Base-by-base conservation (phyloP, 1,284 basidiomycete species). In the Cryptococcus sp. region DNA sequence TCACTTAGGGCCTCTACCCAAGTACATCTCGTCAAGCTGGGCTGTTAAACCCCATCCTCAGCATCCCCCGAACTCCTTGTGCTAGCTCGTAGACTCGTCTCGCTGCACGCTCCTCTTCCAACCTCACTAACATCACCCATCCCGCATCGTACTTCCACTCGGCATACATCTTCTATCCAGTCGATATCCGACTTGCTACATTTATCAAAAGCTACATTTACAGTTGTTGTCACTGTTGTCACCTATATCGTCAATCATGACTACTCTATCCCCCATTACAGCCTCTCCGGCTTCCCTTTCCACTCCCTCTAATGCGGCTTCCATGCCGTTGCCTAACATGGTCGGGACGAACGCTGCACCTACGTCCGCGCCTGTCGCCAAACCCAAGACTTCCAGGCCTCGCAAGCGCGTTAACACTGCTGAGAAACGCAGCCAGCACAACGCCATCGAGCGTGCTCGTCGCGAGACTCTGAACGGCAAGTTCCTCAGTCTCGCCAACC, bases 391-490 rank as follows among this genome's bases (percentile, higher is more conserved):
- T 47, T 78, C 86, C 87, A 73, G 87, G 83, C 78, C 84, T 85
- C 67, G 78, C 50, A 79, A 79, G 67, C 86, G 91, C 41, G 91
- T 91, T 60, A 93, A 93, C 80, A 95, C 92, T 47, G 93, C 93
- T 61, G 93, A 95, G 78, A 89, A 92, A 76, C 84, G 93, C 50
- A 91, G 91, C 6, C 92, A 90, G 41, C 93, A 96, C 81, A 97
- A 97, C 73, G 93, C 93, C 35, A 91, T 95, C 59, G 93, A 96
- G 81, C 84, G 93, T 58, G 89, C 90, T 70, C 85, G 93, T 53
- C 83, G 93, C 59, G 93, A 96, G 81, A 93, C 90, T 38, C 82
- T 96, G 61, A 96, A 96, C 77, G 84, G 88, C 53, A 85, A 92
- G 62, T 96, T 96, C 82, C 81, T 93, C 69, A 89, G 63, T 68